Evolutionary conservation across 352 stramenopile species (phyloP), one percentile per base, ranked within the genome.

Genomic region (Globisporangium polare): DNA sequence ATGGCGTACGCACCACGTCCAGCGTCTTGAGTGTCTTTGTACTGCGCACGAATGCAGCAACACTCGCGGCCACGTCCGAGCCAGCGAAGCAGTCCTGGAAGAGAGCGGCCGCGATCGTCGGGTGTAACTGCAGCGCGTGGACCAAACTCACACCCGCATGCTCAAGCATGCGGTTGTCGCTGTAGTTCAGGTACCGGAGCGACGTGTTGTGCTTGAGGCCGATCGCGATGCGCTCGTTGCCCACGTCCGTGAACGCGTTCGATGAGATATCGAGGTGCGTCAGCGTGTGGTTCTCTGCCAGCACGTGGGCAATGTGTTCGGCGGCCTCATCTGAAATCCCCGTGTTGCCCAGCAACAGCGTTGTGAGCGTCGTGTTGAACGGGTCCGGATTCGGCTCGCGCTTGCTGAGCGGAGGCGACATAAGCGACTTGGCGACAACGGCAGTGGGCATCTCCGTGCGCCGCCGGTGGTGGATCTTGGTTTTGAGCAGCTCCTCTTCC

Each of bases 311-410:
- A 15, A 90, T 53, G 37, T 83, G 70, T 1, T 59, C 55, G 0
- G 77, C 74, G 0, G 79, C 66, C 12, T 83, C 75, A 42, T 88
- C 75, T 9, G 75, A 77, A 53, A 90, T 80, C 1, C 77, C 77
- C 24, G 78, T 87, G 51, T 86, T 84, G 20, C 66, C 78, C n/a
- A 90, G 57, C 55, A 84, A 47, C 26, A 92, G 53, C 17, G 65
- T 83, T 54, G 61, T 75, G 20, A 92, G 60, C 15, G 78, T 87
- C 42, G 74, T 80, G 60, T 89, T 92, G 60, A 80, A 85, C 12
- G 66, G 57, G 37, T 84, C 63, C 4, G 31, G 54, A 17, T 15
- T 22, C 9, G 18, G 8, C 5, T 29, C 8, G n/a, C 27, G 37
- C n/a, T 31, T 61, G 7, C 41, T 35, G 0, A 54, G 37, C 29